Evolutionary conservation across 768 basidiomycete genomes (phyloP), one percentile per base, ranked within the genome.

Genomic region (Galerina sulciceps): DNA sequence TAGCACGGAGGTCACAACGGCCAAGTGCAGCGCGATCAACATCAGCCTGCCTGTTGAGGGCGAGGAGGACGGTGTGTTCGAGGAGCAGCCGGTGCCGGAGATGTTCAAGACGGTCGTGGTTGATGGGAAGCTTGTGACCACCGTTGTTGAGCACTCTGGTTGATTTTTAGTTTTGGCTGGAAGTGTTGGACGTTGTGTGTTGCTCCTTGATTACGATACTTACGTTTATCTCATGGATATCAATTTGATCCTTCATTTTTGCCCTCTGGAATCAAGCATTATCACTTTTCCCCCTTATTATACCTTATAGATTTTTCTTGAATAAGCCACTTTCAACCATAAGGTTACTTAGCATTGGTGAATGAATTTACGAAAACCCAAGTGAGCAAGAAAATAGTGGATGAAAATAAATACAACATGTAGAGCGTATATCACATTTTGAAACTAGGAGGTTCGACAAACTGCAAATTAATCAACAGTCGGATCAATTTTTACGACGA

Each of bases 21-120:
- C 94, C 50, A 98, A 99, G 75, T 96, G 93, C 73, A 94, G 91
- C 67, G 81, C 87, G 34, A 91, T 99, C 74, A 99, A 99, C 75
- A 80, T 99, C 62, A 92, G 85, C 64, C 69, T 98, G 18, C 95
- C 94, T 0, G 86, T 90, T 1, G 87, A 87, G 63, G 93, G 87
- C 15, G 94, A 94, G 63, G 94, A 97, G 71, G 94, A 96, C 10
- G 96, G 95, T 6, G 80, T 96, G 44, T 98, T 95, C 66, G 84
- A 85, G 60, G 97, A 99, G 73, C 87, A 88, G 62, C 82, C 96
- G 0, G 78, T 99, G 17, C 96, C 97, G 0, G 97, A 99, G 76
- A 99, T 97, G 93, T 80, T 99, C 73, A 93, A 86, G 81, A 93
- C 92, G 17, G 82, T 86, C 36, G 79, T 99, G 23, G 77, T 85